Evolutionary conservation across 2,329 filamentous ascomycete genomes (phyloP).

Genomic region (Colletotrichum plurivorum): DNA sequence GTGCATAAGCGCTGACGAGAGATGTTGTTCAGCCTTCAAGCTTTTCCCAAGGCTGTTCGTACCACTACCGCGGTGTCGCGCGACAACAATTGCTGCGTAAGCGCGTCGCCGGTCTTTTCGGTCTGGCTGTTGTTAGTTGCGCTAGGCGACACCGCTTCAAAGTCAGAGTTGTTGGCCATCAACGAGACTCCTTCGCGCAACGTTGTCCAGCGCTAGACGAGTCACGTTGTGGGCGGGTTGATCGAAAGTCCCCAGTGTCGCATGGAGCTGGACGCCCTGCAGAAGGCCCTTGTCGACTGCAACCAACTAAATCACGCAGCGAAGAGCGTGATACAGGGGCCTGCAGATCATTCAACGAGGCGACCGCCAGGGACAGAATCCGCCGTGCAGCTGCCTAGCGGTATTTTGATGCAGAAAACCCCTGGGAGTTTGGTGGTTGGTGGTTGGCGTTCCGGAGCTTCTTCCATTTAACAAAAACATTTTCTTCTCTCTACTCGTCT

Average conservation of each 20-base stretch:
- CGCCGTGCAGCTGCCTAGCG: slow-evolving; percentile 17
- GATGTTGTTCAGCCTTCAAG: not conserved
- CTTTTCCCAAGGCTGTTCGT: slow-evolving; percentile 2
- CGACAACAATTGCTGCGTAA: too few species aligned
- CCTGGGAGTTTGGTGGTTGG: not conserved
- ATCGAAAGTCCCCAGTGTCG: not conserved
- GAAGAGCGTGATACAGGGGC: not conserved
- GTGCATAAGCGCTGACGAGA: slow-evolving; percentile 15
- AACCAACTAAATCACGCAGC: slow-evolving; percentile 18
- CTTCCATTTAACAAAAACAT: not conserved
- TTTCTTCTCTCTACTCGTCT: not conserved
- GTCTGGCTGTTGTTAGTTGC: not conserved
- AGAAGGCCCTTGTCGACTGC: slow-evolving; percentile 6
- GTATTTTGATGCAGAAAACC: not conserved
- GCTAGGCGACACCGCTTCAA: not conserved
- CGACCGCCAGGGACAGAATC: slow-evolving; percentile 7
- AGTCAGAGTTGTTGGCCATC: not conserved
- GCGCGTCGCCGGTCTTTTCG: not conserved
- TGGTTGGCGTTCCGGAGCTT: not conserved
- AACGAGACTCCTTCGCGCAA: too few species aligned
- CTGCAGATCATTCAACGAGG: not conserved
- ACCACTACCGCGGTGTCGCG: not conserved
- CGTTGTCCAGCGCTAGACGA: too few species aligned
- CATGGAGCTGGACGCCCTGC: slow-evolving; percentile 12
- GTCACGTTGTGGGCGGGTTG: too few species aligned